phyloP scores from a whole-genome alignment of 352 stramenopile genomes.

The Pythium scleroteichum region DNA sequence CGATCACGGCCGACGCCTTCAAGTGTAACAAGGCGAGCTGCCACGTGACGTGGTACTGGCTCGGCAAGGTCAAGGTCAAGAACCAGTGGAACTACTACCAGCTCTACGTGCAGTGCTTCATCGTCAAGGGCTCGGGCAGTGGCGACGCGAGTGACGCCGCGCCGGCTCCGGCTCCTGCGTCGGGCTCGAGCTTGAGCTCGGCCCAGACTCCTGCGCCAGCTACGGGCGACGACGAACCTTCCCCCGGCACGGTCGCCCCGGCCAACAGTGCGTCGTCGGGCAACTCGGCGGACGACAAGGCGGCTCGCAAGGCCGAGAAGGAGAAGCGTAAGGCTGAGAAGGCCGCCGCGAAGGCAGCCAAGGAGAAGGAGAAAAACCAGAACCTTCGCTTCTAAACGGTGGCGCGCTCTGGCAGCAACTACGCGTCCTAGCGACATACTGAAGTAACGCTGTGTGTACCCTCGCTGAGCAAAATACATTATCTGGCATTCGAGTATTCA shows the following conservation, averaged over 20 bases:
- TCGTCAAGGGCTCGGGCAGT: conserved; percentile 20
- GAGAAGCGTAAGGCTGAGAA: conserved; percentile 20
- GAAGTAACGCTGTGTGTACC: no score
- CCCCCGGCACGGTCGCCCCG: conserved; percentile 10
- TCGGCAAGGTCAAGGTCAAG: conserved; percentile 30
- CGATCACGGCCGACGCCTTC: conserved; percentile 21
- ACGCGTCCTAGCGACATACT: no score
- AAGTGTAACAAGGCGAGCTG: conserved; percentile 26
- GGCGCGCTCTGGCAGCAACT: no score
- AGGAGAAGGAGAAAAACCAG: conserved; percentile 4
- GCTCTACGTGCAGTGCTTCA: conserved; percentile 32
- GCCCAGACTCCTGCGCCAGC: not conserved
- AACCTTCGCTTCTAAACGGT: not conserved
- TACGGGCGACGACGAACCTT: not conserved
- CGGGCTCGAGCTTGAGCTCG: not conserved
- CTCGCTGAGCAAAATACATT: no score
- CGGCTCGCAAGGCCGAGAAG: conserved; percentile 10
- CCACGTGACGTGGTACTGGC: conserved; percentile 28
- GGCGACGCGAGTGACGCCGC: not conserved
- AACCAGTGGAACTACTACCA: conserved; percentile 32
- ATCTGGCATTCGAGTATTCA: no score
- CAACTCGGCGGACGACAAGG: conserved; percentile 8
- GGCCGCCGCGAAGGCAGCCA: conserved; percentile 11
- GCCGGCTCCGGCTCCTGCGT: not conserved
- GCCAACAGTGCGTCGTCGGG: not conserved